These are phyloP conservation scores for Pseudogymnoascus destructans DNA, from an alignment of 2,329 filamentous ascomycete genomes.

Conservation along the genomic window DNA sequence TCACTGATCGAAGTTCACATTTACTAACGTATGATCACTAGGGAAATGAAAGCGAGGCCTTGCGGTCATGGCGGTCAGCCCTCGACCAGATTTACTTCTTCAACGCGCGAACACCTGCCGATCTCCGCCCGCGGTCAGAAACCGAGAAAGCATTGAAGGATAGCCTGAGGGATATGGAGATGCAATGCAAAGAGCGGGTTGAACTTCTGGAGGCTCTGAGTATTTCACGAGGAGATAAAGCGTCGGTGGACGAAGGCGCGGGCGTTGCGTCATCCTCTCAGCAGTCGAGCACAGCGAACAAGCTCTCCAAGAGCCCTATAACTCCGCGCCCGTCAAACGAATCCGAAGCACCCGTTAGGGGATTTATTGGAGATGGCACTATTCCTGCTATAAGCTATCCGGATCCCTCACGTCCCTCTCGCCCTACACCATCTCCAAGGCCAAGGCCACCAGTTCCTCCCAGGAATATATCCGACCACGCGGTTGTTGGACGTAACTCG, in stretches of 20 bases:
- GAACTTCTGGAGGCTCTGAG: constrained; percentile 74
- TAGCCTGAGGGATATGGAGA: constrained; percentile 67
- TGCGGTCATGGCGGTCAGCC: constrained; percentile 79
- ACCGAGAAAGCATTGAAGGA: constrained; percentile 74
- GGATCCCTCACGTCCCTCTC: constrained; percentile 63
- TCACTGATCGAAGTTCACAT: background rate
- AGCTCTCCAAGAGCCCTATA: constrained; percentile 21
- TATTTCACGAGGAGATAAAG: constrained; percentile 41
- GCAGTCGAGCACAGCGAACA: constrained; percentile 12
- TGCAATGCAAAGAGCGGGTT: constrained; percentile 87
- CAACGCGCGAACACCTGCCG: constrained; percentile 58
- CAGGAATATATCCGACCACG: constrained; percentile 39
- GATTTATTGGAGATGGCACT: constrained; percentile 68
- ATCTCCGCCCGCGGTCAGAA: constrained; percentile 59
- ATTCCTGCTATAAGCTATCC: constrained; percentile 69
- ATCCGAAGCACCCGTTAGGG: constrained; percentile 27
- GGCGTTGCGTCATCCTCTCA: constrained; percentile 12
- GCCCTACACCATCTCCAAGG: constrained; percentile 39
- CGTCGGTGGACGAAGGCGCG: constrained; percentile 16
- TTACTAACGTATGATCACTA: constrained; percentile 29
- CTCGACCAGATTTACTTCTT: constrained; percentile 82
- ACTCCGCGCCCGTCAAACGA: constrained; percentile 18
- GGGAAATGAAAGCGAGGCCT: constrained; percentile 84
- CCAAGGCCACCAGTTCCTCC: constrained; percentile 34
- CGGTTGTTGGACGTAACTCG: constrained; percentile 27